phyloP scores from a whole-genome alignment of 805 yeast genomes.

The Kazachstania kunashirensis region DNA sequence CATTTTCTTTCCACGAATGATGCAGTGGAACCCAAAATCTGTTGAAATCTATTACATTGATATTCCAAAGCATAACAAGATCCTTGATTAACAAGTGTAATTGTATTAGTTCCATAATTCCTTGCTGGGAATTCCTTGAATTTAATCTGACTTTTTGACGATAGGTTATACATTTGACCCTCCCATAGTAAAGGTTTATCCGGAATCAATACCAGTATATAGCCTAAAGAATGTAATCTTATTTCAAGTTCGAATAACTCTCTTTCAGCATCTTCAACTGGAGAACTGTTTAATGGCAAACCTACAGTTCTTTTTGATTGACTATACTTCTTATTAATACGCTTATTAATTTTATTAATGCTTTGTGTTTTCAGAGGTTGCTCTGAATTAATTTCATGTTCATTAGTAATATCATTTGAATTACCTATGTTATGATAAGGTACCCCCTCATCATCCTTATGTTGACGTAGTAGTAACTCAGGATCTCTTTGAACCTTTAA shows the following conservation, averaged over 20 bases:
- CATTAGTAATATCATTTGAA: conserved; percentile 2
- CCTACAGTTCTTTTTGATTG: neutral
- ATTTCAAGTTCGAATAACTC: conserved; percentile 22
- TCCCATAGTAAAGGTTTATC: conserved; percentile 86
- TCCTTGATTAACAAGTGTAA: conserved; percentile 38
- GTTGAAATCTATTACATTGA: conserved; percentile 48
- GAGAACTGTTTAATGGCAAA: neutral
- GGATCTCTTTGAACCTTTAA: conserved; percentile 16
- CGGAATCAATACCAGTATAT: conserved; percentile 65
- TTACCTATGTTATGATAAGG: conserved; percentile 17
- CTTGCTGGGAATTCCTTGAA: conserved; percentile 17
- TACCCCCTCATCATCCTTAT: conserved; percentile 21
- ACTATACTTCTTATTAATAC: conserved; percentile 1
- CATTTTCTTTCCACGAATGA: conserved; percentile 55
- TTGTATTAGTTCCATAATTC: conserved; percentile 10
- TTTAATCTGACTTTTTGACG: conserved; percentile 20
- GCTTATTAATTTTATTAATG: conserved; percentile 1
- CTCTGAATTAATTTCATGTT: neutral
- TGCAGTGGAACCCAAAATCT: conserved; percentile 45
- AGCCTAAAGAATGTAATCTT: conserved; percentile 37
- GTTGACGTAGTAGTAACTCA: conserved; percentile 24
- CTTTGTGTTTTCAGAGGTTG: neutral
- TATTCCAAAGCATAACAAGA: conserved; percentile 49
- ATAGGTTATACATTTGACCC: conserved; percentile 56
- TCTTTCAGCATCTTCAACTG: conserved; percentile 24